Evolutionary conservation across 1,284 basidiomycete genomes (phyloP).

Genomic region (Ganoderma boninense): DNA sequence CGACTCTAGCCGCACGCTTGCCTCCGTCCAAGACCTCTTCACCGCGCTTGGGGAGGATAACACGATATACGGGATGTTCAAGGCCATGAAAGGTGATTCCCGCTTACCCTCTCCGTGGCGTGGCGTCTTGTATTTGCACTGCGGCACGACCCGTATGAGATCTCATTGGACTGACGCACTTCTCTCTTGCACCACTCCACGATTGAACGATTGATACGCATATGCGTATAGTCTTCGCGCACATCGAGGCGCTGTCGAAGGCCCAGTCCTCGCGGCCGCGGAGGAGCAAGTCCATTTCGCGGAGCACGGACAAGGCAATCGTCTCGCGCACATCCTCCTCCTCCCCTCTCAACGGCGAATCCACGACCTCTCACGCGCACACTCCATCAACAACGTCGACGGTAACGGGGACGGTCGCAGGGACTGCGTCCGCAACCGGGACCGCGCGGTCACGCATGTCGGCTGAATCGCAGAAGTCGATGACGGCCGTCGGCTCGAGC

Average conservation of each 20-base stretch:
- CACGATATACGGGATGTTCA: constrained; percentile 84
- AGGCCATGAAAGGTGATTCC: constrained; percentile 81
- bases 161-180: not conserved
- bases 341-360: constrained; percentile 30
- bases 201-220: too few species aligned
- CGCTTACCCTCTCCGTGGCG: not conserved
- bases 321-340: constrained; percentile 33
- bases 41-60: constrained; percentile 89
- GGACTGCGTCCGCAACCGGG: constrained; percentile 7
- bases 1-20: constrained; percentile 81
- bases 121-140: not conserved
- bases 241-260: constrained; percentile 76
- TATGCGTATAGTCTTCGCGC: constrained; percentile 71
- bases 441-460: constrained; percentile 47
- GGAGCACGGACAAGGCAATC: constrained; percentile 41
- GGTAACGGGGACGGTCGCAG: not conserved
- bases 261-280: constrained; percentile 59
- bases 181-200: not conserved
- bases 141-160: not conserved
- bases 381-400: constrained; percentile 8
- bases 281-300: constrained; percentile 74
- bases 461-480: constrained; percentile 47
- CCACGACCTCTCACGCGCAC: constrained; percentile 4
- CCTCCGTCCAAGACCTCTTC: constrained; percentile 83
- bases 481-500: constrained; percentile 31